A percentile compares a stretch with the other conserved stretches of the same genome.
Evolutionary conservation across 139 green algal genomes (phyloP).

Genomic region (Coelastrella sp.): DNA sequence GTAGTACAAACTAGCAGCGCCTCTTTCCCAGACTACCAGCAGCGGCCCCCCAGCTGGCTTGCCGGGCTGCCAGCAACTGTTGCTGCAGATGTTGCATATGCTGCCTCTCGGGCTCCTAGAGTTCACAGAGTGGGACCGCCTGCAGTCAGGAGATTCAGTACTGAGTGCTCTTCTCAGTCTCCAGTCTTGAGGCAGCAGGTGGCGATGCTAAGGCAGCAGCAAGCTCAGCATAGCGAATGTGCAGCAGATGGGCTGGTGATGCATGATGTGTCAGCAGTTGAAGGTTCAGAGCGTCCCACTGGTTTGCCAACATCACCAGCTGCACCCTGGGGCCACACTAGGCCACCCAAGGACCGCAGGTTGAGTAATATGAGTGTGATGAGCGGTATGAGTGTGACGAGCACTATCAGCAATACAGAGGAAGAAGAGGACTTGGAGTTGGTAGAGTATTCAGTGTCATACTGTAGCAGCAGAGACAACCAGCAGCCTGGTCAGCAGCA

Average conservation of each 20-base stretch:
- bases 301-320: too few relatives aligned
- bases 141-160: conserved; percentile 20
- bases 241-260: conserved; percentile 27
- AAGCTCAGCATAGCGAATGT: conserved; percentile 41
- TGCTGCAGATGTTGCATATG: background rate
- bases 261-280: conserved; percentile 26
- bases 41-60: background rate
- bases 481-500: background rate
- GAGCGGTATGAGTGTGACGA: conserved; percentile 17
- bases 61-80: background rate
- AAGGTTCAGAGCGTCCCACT: too few relatives aligned
- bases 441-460: background rate
- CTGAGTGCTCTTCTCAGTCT: background rate
- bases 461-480: background rate
- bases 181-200: conserved; percentile 24
- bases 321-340: background rate
- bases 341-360: background rate
- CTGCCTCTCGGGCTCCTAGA: background rate
- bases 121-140: background rate
- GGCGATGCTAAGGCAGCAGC: background rate
- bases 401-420: conserved; percentile 12
- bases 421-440: background rate
- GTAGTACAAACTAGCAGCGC: too few relatives aligned
- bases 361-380: conserved; percentile 17
- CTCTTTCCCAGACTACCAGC: too few relatives aligned